A percentile compares a stretch with the other conserved stretches of the same genome.
These are phyloP conservation scores for Boletales sp. DNA, from an alignment of 768 basidiomycete genomes.

Conservation along the genomic window DNA sequence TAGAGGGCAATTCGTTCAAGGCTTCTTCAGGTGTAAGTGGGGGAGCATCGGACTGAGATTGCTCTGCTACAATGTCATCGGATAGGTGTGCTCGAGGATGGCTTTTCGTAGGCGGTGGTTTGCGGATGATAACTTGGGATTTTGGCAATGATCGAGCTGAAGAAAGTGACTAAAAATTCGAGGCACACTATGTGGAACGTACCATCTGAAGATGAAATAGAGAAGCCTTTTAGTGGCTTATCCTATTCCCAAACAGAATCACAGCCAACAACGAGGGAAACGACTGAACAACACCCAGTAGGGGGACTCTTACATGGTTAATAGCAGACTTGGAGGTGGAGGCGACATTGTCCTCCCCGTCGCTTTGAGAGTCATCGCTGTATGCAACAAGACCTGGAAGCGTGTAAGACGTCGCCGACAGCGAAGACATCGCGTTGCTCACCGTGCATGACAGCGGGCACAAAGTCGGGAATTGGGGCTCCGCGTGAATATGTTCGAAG, in stretches of 20 bases:
- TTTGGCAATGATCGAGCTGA: constrained; percentile 44
- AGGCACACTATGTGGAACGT: constrained; percentile 1
- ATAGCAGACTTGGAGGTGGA: constrained; percentile 23
- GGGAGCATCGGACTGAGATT: background rate
- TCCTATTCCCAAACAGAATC: constrained; percentile 64
- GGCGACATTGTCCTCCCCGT: constrained; percentile 43
- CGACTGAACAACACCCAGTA: constrained; percentile 34
- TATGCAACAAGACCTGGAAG: constrained; percentile 57
- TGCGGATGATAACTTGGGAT: constrained; percentile 60
- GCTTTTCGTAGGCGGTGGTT: constrained; percentile 42
- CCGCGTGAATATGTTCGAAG: constrained; percentile 7
- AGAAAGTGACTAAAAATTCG: background rate
- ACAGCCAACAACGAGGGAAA: constrained; percentile 68
- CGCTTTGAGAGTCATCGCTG: constrained; percentile 61
- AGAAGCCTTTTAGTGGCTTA: constrained; percentile 41
- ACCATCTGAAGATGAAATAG: constrained; percentile 29
- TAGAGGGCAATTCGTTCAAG: constrained; percentile 9
- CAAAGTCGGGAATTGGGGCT: constrained; percentile 18
- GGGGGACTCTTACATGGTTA: constrained; percentile 61
- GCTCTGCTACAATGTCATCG: constrained; percentile 37
- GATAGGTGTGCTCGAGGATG: constrained; percentile 49
- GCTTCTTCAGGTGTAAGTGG: constrained; percentile 15
- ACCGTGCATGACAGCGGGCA: constrained; percentile 27
- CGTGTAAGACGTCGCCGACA: constrained; percentile 2
- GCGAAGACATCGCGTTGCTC: constrained; percentile 11